Evolutionary conservation across 2,329 filamentous ascomycete species (phyloP), one percentile per base, ranked within the genome.

Genomic region (Aspergillus awamori): DNA sequence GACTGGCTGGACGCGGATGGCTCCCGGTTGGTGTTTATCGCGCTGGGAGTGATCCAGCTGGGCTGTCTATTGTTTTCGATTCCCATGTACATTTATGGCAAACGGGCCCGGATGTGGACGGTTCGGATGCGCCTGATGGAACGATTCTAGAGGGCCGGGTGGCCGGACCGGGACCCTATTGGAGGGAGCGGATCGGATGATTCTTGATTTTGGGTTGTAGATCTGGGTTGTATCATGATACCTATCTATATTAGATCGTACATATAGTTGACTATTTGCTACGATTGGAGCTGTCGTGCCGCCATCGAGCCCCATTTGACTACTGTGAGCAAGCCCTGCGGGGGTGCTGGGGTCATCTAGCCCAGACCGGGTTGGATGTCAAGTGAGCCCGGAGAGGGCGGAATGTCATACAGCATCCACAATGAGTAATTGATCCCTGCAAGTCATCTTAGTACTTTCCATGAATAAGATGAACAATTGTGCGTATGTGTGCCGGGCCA

Each of bases 71-170:
- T 92, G 3, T 87, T 84, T 57, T 90, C 92, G 1, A 88, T 97
- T 58, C 94, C 94, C 0, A 92, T 98, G 90, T 98, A 95, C 74
- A 91, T 98, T 20, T 97, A 87, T 71, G 94, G 94, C 17, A 98
- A 98, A 82, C 81, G 93, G 59, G 88, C 89, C 15, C 83, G 94
- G 17, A 96, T 97, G 92, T 97, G 93, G 94, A 98, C 93, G 0
- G 91, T 93, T 10, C 82, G 91, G 64, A 91, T 84, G 83, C 92
- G 91, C 67, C 80, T 96, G 65, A 93, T 96, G 89, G 92, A 96
- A 84, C 87, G 72, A 28, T 63, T 60, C n/a, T 63, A 61, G 55
- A n/a, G 17, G 11, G n/a, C 41, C 20, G 22, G 13, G 20, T 33
- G 5, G 53, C 5, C 22, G 24, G 39, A 10, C 15, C 10, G 41